Evolutionary conservation across 2,329 filamentous ascomycete species (phyloP), one percentile per base, ranked within the genome.

Genomic region (Hypoxylon sp.): DNA sequence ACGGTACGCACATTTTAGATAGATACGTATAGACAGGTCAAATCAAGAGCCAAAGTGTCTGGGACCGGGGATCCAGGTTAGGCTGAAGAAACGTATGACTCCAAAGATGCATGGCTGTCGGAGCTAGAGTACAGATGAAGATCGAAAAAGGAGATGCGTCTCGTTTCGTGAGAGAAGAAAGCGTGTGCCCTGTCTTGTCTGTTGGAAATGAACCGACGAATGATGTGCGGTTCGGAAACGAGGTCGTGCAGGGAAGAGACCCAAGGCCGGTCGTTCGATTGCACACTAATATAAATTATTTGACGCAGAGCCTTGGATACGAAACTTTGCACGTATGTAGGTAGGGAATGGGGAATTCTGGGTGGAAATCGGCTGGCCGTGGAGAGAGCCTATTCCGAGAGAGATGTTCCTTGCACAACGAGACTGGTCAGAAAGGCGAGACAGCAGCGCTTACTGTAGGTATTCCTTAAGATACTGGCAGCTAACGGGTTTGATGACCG

Each of bases 201-300:
- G 60, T 61, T 67, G 64, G 64, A 64, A 67, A 62, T 60, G 64
- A 69, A 55, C 58, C 64, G 52, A 63, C 67, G 61, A 69, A 67
- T 67, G 67, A 69, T 69, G 51, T 60, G 58, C 61, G 64, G 26
- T 63, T 67, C 54, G 61, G 64, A 69, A 67, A 67, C 67, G 64
- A 67, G 64, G 58, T 64, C 32, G 61, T 67, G 64, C 64, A 69
- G 64, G 66, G 66, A 59, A 68, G 49, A 53, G 62, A 60, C 32
- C 60, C 56, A 64, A 66, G 49, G 45, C 30, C 52, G 64, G 64
- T 64, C 58, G 62, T 36, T 64, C 63, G 60, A 61, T 65, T 56
- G 48, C 36, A 49, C 61, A 63, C 67, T 69, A 69, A 62, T 61
- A 67, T 51, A 61, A 60, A 63, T 63, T 48, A 60, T 65, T 69